Evolutionary conservation across 164 flowering plant genomes (phyloP), one percentile per base, ranked within the genome.

Genomic region (Tetracentron sinense): DNA sequence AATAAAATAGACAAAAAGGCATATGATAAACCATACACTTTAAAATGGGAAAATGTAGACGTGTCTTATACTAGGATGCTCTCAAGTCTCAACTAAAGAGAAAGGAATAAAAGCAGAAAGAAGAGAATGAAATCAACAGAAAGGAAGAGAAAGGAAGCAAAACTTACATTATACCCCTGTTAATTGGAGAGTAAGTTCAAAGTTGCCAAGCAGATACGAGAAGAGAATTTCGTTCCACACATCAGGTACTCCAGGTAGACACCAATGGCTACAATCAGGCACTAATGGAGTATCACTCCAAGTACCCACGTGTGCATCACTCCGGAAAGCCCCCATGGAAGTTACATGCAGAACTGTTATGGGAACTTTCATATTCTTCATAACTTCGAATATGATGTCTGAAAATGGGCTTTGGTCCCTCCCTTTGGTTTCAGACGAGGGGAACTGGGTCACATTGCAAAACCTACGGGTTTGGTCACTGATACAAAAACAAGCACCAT

Each of bases 251-350:
- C 98, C 96, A 44, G 98, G 98, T 21, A 89, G 84, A 67, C 96
- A 92, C 97, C 97, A 92, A 68, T 92, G 97, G 80, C 94, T 89
- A 66, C 98, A 92, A 63, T 92, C 98, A 11, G 85, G 78, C 33
- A 90, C 77, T 20, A 78, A 72, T 28, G 89, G 89, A 35, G 64
- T 79, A 67, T 85, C 91, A 65, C 91, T 80, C 87, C 88, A 86
- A 23, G 57, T 70, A 21, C 95, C 97, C n/a, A 91, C 83, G 69
- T 91, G 95, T 8, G 85, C 96, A 77, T 92, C 98, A 57, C 87
- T 81, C 42, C 96, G 78, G 48, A 66, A 83, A 55, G 94, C 82
- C 15, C 78, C 79, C 90, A 90, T 83, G 20, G 81, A 69, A 26
- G 97, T 86, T 42, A 90, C 81, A 51, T 77, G 82, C 64, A 90